These are phyloP conservation scores for Leccinum boreale DNA, from an alignment of 768 basidiomycete genomes.

Conservation along the genomic window DNA sequence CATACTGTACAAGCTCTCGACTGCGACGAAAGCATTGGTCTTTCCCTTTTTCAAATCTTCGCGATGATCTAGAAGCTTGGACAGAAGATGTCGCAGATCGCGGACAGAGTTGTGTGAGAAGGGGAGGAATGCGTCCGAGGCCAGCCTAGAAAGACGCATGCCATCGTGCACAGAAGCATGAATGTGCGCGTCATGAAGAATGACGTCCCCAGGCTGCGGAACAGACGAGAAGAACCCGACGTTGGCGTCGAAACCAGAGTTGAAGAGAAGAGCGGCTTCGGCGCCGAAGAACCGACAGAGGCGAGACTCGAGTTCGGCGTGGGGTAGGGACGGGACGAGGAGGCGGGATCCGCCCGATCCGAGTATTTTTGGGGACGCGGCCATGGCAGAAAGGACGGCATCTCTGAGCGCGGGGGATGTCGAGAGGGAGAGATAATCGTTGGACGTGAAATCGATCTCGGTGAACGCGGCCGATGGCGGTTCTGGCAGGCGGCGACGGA, in stretches of 20 bases:
- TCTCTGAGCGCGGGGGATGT: slow-evolving; percentile 52
- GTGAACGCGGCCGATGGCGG: slow-evolving; percentile 38
- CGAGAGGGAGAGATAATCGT: slow-evolving; percentile 89
- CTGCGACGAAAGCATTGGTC: slow-evolving; percentile 67
- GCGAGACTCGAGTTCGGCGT: slow-evolving; percentile 68
- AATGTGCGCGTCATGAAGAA: slow-evolving; percentile 83
- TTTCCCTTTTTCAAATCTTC: slow-evolving; percentile 37
- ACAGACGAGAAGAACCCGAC: slow-evolving; percentile 80
- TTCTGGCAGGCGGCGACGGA: slow-evolving; percentile 68
- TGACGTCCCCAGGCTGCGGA: slow-evolving; percentile 71
- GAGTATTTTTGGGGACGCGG: slow-evolving; percentile 52
- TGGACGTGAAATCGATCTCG: slow-evolving; percentile 72
- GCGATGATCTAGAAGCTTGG: slow-evolving; percentile 36
- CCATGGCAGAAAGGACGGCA: slow-evolving; percentile 55
- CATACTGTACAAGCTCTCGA: slow-evolving; percentile 94
- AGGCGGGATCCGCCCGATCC: slow-evolving; percentile 89
- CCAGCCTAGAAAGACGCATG: slow-evolving; percentile 59
- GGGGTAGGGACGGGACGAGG: slow-evolving; percentile 57
- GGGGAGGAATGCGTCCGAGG: slow-evolving; percentile 33
- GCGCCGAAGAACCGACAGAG: slow-evolving; percentile 61
- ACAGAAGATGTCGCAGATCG: slow-evolving; percentile 46
- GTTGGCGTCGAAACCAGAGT: slow-evolving; percentile 93
- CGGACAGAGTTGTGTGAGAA: slow-evolving; percentile 74
- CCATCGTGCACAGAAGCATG: slow-evolving; percentile 94
- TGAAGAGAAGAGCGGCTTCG: slow-evolving; percentile 76